Evolutionary conservation across 2,329 filamentous ascomycete genomes (phyloP), one percentile per base, ranked within the genome.

Genomic region (Trichoderma sp.): DNA sequence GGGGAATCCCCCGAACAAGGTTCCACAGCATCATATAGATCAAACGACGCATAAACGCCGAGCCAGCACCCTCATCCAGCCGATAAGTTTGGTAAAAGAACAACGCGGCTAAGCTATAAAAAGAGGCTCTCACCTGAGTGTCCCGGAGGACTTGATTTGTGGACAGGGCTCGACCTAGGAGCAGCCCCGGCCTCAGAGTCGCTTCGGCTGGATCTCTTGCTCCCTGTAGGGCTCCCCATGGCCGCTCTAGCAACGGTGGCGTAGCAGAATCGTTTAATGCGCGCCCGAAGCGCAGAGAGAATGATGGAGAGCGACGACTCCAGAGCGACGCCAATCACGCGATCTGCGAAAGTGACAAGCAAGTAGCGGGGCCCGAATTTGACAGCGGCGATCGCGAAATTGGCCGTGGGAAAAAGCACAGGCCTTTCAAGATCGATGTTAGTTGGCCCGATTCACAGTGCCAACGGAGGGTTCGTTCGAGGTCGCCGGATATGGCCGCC

Each of bases 171-270:
- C 16, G 55, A 66, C 29, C 55, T 59, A 29, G 56, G 61, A 55
- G 67, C 62, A 62, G 47, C 27, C 2, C 65, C 69, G 16, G 66
- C 58, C 6, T 52, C 35, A 21, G 68, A 60, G 29, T 55, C 65
- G 27, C 68, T 70, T 6, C 68, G 65, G 57, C 68, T 70, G 16
- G 68, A 70, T 40, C 63, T 59, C 37, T 68, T 70, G 37, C 68
- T 70, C 40, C 68, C 68, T 19, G 64, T 37, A 47, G 43, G 24
- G 13, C 68, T 65, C 13, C 61, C 68, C 68, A 69, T 69, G 40
- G 31, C 58, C 49, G 24, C 24, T n/a, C 14, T 13, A 49, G 16
- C 16, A 43, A 43, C 6, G 1, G 40, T 31, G 40, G 29, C 55
- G 55, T 52, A 21, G 24, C 29, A 52, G 35, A 24, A 43, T 57